A percentile compares a stretch with the other conserved stretches of the same genome.
Conservation (phyloP, 148 eudicot genomes). For the Amaranthus cruentus region DNA sequence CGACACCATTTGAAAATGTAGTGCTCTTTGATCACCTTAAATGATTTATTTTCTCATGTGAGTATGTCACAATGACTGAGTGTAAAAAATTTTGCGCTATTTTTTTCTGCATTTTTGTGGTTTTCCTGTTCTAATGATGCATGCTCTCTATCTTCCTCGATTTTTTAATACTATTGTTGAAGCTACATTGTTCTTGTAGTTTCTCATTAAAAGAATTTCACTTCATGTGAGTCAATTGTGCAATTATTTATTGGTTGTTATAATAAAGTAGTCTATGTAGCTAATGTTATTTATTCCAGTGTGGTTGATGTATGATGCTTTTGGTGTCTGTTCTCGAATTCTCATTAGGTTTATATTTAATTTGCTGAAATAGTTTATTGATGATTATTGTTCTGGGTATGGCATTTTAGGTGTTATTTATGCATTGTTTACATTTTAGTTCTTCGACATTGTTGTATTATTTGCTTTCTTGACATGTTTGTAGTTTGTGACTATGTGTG, state of each 20-base stretch:
- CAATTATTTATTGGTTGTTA: background rate
- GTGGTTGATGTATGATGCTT: background rate
- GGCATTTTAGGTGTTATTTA: no score
- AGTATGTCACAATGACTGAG: background rate
- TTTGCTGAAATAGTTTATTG: background rate
- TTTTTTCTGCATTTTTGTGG: background rate
- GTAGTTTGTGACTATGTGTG: constrained; percentile 1
- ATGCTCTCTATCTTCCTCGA: background rate
- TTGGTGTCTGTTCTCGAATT: background rate
- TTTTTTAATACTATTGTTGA: background rate
- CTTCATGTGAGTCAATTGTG: background rate
- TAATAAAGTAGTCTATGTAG: background rate
- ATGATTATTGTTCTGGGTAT: background rate
- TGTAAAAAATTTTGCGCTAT: background rate
- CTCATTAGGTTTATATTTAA: background rate
- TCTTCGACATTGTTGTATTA: background rate
- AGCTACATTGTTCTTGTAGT: background rate
- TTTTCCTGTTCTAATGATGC: background rate
- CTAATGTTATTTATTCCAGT: background rate
- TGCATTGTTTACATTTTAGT: no score
- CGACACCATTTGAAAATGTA: background rate
- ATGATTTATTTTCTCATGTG: background rate
- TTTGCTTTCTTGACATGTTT: background rate
- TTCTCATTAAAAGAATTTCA: background rate
- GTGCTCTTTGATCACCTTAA: background rate